A percentile compares a stretch with the other conserved stretches of the same genome.
Evolutionary conservation across 2,329 filamentous ascomycete species (phyloP).

Genomic region (Alternaria angustiovoidea): DNA sequence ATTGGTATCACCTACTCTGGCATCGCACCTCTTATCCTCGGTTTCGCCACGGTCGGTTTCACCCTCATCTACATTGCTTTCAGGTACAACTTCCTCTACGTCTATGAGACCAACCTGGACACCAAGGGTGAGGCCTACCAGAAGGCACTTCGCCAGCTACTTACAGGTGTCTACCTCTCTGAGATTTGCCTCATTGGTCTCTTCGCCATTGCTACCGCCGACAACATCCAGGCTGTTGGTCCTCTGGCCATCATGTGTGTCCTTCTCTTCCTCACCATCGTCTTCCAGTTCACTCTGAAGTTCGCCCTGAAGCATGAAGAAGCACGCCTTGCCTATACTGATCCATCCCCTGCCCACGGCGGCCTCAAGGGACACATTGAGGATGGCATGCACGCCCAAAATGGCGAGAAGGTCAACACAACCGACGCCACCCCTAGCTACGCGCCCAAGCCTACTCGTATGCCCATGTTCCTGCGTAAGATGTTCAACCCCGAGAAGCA

Average conservation of each 20-base stretch:
- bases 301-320: slow-evolving; percentile 42
- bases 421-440: slow-evolving; percentile 6
- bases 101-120: slow-evolving; percentile 57
- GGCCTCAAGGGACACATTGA: slow-evolving; percentile 32
- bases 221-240: slow-evolving; percentile 46
- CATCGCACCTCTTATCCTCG: slow-evolving; percentile 58
- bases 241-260: slow-evolving; percentile 56
- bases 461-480: slow-evolving; percentile 43
- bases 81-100: slow-evolving; percentile 60
- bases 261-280: slow-evolving; percentile 51
- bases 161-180: slow-evolving; percentile 58
- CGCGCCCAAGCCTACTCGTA: slow-evolving; percentile 35
- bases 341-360: slow-evolving; percentile 28
- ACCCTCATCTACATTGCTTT: slow-evolving; percentile 57
- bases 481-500: slow-evolving; percentile 48
- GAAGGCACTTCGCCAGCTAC: slow-evolving; percentile 57
- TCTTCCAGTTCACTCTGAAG: slow-evolving; percentile 52
- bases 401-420: slow-evolving; percentile 19
- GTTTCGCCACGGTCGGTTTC: slow-evolving; percentile 56
- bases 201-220: slow-evolving; percentile 53
- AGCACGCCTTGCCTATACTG: slow-evolving; percentile 41
- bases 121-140: slow-evolving; percentile 58
- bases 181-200: slow-evolving; percentile 59
- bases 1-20: slow-evolving; percentile 58
- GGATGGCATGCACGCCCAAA: slow-evolving; percentile 23